Percentiles rank a stretch among this genome's conserved stretches.
Evolutionary conservation across 1,284 basidiomycete species (phyloP).

Genomic region (Sporisorium sorghi): DNA sequence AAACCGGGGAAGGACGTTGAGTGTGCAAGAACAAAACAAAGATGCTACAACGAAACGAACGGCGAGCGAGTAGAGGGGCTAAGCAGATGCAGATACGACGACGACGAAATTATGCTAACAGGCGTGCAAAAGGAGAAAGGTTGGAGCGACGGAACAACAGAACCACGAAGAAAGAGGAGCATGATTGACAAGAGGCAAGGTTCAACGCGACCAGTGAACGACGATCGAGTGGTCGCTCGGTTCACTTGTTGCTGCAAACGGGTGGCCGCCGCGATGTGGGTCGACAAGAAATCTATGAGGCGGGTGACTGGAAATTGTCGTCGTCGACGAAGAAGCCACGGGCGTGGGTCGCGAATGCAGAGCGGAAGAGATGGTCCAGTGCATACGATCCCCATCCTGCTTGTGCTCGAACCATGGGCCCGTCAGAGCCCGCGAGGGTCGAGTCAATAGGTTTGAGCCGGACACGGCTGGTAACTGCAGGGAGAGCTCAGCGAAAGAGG

Average conservation of each 20-base stretch:
- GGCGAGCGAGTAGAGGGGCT: background rate
- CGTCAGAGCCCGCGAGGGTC: slow-evolving; percentile 14
- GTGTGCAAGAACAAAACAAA: slow-evolving; percentile 5
- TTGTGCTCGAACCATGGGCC: slow-evolving; percentile 36
- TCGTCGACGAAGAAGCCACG: slow-evolving; percentile 13
- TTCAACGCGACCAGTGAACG: slow-evolving; percentile 41
- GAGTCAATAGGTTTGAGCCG: slow-evolving; percentile 1
- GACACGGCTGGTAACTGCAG: slow-evolving; percentile 25
- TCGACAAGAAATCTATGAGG: slow-evolving; percentile 8
- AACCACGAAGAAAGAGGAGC: no score
- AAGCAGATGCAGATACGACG: slow-evolving; percentile 10
- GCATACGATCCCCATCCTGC: slow-evolving; percentile 30
- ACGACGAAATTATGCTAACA: slow-evolving; percentile 13
- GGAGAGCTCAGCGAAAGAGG: slow-evolving; percentile 34
- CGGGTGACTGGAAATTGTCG: slow-evolving; percentile 1
- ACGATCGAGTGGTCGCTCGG: slow-evolving; percentile 26
- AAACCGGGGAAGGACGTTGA: slow-evolving; percentile 15
- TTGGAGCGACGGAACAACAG: background rate
- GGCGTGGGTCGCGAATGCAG: slow-evolving; percentile 3
- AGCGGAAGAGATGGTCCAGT: slow-evolving; percentile 30
- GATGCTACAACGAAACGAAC: slow-evolving; percentile 11
- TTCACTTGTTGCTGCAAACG: slow-evolving; percentile 1
- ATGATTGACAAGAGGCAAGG: background rate
- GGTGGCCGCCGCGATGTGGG: slow-evolving; percentile 6
- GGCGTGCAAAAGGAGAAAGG: background rate